Percentiles rank a stretch among this genome's conserved stretches.
These are phyloP conservation scores for Apiospora aurea DNA, from an alignment of 2,329 filamentous ascomycete genomes.

Conservation along the genomic window DNA sequence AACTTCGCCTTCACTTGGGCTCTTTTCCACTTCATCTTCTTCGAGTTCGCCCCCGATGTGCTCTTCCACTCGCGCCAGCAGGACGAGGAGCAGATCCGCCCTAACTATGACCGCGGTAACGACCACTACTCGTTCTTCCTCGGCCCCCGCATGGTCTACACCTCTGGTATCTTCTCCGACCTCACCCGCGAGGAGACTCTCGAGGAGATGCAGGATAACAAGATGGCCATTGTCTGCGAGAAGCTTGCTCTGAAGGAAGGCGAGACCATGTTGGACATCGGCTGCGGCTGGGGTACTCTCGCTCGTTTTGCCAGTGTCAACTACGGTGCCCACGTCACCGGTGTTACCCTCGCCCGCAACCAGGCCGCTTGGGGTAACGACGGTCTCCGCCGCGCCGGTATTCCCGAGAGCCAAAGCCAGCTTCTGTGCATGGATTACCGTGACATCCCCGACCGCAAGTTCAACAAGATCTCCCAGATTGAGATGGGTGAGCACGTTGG, in stretches of 20 bases:
- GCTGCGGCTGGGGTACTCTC: slow-evolving; percentile 94
- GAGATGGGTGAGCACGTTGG: slow-evolving; percentile 99
- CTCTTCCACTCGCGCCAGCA: slow-evolving; percentile 93
- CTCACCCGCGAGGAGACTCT: slow-evolving; percentile 83
- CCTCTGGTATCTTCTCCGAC: slow-evolving; percentile 88
- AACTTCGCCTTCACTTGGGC: slow-evolving; percentile 89
- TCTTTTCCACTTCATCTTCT: slow-evolving; percentile 88
- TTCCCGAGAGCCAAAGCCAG: slow-evolving; percentile 83
- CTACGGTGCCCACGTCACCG: slow-evolving; percentile 83
- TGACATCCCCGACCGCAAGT: slow-evolving; percentile 75
- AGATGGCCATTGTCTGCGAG: slow-evolving; percentile 89
- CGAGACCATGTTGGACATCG: slow-evolving; percentile 87
- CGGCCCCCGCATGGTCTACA: slow-evolving; percentile 97
- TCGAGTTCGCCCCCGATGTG: slow-evolving; percentile 86
- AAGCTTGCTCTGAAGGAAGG: slow-evolving; percentile 85
- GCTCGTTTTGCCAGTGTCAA: slow-evolving; percentile 87
- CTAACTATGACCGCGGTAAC: slow-evolving; percentile 94
- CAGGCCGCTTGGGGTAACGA: slow-evolving; percentile 95
- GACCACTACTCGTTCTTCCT: slow-evolving; percentile 98
- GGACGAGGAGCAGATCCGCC: slow-evolving; percentile 94
- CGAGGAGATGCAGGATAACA: slow-evolving; percentile 96
- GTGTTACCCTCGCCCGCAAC: slow-evolving; percentile 90
- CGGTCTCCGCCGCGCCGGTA: slow-evolving; percentile 78
- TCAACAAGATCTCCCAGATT: slow-evolving; percentile 92
- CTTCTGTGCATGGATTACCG: slow-evolving; percentile 96